phyloP scores from a whole-genome alignment of 2,329 filamentous ascomycete species.

The Beauveria sp. region DNA sequence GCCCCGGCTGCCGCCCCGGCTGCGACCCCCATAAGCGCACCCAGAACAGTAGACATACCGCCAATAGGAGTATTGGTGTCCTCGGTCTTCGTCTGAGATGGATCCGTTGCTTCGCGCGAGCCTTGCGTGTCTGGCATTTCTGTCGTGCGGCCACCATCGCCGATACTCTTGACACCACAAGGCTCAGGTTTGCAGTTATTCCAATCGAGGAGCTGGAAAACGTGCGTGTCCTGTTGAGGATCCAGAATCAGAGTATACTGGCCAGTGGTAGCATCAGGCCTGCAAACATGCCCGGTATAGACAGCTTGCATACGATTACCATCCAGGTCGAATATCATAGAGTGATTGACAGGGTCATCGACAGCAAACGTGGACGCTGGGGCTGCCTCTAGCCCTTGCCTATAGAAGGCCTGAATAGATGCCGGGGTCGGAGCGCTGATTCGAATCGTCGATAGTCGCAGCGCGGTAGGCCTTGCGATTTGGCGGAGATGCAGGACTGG shows the following conservation, averaged over 20 bases:
- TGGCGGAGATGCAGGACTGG: constrained; percentile 40
- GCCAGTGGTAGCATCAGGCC: constrained; percentile 22
- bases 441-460: constrained; percentile 45
- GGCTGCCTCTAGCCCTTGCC: constrained; percentile 56
- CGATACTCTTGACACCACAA: not conserved
- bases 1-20: constrained; percentile 61
- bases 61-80: not conserved
- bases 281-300: constrained; percentile 21
- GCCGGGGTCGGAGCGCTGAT: constrained; percentile 60
- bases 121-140: not conserved
- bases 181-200: not conserved
- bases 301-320: constrained; percentile 79
- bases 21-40: constrained; percentile 51
- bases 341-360: constrained; percentile 19
- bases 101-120: not conserved
- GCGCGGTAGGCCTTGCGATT: constrained; percentile 29
- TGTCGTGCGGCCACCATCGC: not conserved
- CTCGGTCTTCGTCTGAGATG: not conserved
- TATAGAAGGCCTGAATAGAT: constrained; percentile 65
- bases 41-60: constrained; percentile 50
- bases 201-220: not conserved
- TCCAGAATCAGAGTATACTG: not conserved
- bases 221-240: not conserved
- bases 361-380: constrained; percentile 34
- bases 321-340: constrained; percentile 68